Conservation (phyloP, 331 rosid species). For the Ulmus americana region DNA sequence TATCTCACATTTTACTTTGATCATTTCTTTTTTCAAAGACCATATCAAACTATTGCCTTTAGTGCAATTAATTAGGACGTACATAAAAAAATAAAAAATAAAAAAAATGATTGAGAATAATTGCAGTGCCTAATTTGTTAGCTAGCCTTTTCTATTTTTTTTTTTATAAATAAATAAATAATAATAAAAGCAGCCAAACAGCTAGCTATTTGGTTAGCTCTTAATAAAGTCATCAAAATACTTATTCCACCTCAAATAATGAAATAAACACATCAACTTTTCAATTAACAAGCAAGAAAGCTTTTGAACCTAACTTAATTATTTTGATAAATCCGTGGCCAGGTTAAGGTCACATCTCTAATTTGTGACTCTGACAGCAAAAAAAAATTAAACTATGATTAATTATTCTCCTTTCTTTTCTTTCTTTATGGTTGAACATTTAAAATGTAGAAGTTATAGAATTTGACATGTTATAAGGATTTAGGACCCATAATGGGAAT, state of each 20-base stretch:
- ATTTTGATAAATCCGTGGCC: constrained; percentile 10
- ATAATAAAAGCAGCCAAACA: no score
- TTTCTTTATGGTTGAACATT: not conserved
- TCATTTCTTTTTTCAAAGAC: no score
- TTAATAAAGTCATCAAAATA: constrained; percentile 1
- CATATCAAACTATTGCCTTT: no score
- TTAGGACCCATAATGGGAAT: not conserved
- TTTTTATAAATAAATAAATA: no score
- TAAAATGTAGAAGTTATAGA: not conserved
- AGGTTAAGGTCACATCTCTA: constrained; percentile 39
- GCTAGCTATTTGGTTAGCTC: not conserved
- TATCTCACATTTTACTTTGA: no score
- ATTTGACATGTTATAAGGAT: not conserved
- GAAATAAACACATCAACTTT: not conserved
- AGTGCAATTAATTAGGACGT: no score
- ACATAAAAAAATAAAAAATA: no score
- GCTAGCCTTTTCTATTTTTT: no score
- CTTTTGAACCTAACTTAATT: not conserved
- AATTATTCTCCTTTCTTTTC: not conserved
- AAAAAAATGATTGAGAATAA: no score
- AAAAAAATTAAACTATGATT: constrained; percentile 20
- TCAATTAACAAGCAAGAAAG: constrained; percentile 9
- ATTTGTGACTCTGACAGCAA: constrained; percentile 16
- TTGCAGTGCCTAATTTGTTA: no score
- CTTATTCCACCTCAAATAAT: not conserved